Conservation (phyloP, 345 rosid genomes). For the Rhodamnia rubescens region DNA sequence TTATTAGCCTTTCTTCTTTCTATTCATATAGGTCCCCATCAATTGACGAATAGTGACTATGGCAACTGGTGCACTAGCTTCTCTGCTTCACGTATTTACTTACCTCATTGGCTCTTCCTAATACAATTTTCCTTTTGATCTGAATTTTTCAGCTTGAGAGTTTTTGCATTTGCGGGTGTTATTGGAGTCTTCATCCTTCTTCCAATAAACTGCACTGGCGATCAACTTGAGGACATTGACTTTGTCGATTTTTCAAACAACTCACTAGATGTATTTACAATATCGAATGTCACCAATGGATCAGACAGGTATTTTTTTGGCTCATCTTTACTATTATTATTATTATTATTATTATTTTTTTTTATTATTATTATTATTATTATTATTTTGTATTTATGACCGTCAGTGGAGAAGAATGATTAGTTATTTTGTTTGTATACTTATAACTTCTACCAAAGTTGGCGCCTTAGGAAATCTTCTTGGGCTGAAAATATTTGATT, state of each 20-base stretch:
- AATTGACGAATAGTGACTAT: neutral
- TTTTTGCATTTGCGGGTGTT: conserved; percentile 75
- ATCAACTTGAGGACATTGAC: conserved; percentile 47
- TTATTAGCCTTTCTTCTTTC: neutral
- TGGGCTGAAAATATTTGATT: neutral
- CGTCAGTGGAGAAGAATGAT: neutral
- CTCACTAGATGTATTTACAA: conserved; percentile 76
- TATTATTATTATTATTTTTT: neutral
- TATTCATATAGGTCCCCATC: neutral
- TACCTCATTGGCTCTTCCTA: neutral
- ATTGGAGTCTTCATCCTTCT: conserved; percentile 82
- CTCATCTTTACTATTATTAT: neutral
- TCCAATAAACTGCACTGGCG: conserved; percentile 77
- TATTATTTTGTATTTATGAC: neutral
- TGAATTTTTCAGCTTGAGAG: conserved; percentile 63
- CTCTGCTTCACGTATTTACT: neutral
- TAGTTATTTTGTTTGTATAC: neutral
- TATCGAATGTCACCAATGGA: conserved; percentile 61
- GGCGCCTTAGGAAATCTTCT: neutral
- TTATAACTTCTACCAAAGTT: neutral
- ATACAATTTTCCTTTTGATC: conserved; percentile 19
- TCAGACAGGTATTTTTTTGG: conserved; percentile 15
- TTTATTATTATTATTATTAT: neutral
- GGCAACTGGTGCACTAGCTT: neutral
- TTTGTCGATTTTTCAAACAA: conserved; percentile 52